Percentiles rank a stretch among this genome's conserved stretches.
Conservation (phyloP, 352 stramenopile species). For the Globisporangium nodosum region DNA sequence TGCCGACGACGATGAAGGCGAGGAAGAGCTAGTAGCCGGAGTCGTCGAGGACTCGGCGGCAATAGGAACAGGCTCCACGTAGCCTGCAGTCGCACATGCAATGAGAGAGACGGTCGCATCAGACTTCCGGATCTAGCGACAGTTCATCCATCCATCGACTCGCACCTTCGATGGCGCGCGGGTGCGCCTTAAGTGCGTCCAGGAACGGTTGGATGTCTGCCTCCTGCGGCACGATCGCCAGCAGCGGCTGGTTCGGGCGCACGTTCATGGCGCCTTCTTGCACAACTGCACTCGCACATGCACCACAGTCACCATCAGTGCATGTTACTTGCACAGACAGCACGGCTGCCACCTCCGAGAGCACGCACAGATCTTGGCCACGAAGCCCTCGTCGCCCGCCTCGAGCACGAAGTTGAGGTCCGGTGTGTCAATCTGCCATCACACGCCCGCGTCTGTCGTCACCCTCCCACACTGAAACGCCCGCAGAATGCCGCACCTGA, state of each 20-base stretch:
- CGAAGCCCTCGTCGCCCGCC: conserved; percentile 69
- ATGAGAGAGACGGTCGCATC: not conserved
- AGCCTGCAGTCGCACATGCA: conserved; percentile 18
- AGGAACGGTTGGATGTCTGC: conserved; percentile 61
- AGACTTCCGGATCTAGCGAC: not conserved
- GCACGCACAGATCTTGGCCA: conserved; percentile 34
- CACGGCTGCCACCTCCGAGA: not conserved
- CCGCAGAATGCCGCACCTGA: not conserved
- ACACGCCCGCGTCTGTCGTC: not conserved
- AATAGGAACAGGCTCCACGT: conserved; percentile 16
- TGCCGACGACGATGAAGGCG: conserved; percentile 5
- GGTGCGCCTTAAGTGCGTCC: conserved; percentile 42
- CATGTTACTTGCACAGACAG: conserved; percentile 1
- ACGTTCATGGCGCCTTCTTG: conserved; percentile 48
- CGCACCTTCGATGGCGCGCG: conserved; percentile 60
- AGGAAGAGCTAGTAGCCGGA: not conserved
- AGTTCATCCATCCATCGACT: not conserved
- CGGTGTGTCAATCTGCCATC: conserved; percentile 70
- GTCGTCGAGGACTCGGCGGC: conserved; percentile 12
- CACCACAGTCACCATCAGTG: not conserved
- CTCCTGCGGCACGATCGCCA: conserved; percentile 67
- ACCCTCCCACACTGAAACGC: not conserved
- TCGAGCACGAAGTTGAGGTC: conserved; percentile 80
- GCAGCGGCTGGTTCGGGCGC: conserved; percentile 57
- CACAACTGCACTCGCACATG: conserved; percentile 38